A percentile compares a stretch with the other conserved stretches of the same genome.
phyloP scores from a whole-genome alignment of 106 monocot species.

The Dendrobium officinale region DNA sequence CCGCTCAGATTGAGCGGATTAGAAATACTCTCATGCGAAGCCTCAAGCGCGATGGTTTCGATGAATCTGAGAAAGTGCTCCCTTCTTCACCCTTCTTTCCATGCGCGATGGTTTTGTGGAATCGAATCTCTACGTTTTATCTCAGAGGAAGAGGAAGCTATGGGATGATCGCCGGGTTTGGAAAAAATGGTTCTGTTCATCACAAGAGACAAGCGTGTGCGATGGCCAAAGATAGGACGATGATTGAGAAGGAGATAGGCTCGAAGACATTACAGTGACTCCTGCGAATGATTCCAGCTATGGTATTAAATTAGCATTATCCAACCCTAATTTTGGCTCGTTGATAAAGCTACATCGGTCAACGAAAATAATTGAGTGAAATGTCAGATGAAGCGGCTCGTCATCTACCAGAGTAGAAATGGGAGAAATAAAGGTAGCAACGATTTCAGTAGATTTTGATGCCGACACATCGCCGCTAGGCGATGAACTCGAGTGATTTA shows the following conservation, averaged over 20 bases:
- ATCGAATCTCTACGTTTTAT: no score
- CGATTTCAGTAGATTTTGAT: not conserved
- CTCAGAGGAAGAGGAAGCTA: conserved; percentile 10
- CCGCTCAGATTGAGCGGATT: no score
- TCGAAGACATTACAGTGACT: not conserved
- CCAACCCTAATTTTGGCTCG: not conserved
- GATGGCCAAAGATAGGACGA: not conserved
- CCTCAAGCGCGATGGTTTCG: no score
- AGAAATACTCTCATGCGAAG: no score
- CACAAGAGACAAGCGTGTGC: not conserved
- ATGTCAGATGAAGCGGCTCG: not conserved
- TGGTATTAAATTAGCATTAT: not conserved
- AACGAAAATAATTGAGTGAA: not conserved
- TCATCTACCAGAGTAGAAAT: not conserved
- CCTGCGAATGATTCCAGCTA: not conserved
- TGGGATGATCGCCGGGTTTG: not conserved
- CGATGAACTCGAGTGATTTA: not conserved
- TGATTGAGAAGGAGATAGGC: not conserved
- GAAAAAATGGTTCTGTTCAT: not conserved
- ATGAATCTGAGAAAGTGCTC: no score
- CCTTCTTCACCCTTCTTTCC: no score
- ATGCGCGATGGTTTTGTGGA: no score
- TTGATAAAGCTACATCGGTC: not conserved
- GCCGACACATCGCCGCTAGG: not conserved
- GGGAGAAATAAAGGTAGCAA: not conserved